A percentile compares a stretch with the other conserved stretches of the same genome.
Evolutionary conservation across 768 basidiomycete genomes (phyloP).

Genomic region (Asterophora lycoperdoides): DNA sequence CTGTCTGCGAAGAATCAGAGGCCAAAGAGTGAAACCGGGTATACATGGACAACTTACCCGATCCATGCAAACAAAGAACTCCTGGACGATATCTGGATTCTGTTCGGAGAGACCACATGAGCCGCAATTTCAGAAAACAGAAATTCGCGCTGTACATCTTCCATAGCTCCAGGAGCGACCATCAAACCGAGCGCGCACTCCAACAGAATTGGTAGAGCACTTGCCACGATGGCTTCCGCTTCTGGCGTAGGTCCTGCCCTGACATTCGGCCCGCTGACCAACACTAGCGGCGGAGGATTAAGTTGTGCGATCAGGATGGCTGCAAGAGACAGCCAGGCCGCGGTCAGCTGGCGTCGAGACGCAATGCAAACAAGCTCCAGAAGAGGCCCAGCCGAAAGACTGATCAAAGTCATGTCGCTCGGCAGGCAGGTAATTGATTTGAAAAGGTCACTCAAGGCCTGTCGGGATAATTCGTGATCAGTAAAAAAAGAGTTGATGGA

Average conservation of each 20-base stretch:
- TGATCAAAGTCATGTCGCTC: conserved; percentile 70
- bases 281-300: conserved; percentile 60
- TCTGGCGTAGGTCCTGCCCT: conserved; percentile 52
- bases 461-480: not conserved
- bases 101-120: conserved; percentile 23
- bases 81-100: conserved; percentile 92
- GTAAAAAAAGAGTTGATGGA: not conserved
- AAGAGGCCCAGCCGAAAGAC: conserved; percentile 76
- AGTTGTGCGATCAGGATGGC: conserved; percentile 79
- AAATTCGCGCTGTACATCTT: conserved; percentile 45
- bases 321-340: conserved; percentile 81
- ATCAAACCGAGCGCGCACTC: conserved; percentile 53
- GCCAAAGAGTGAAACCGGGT: not conserved
- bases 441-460: conserved; percentile 81
- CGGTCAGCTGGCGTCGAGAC: conserved; percentile 65
- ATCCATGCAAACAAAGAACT: conserved; percentile 82
- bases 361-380: conserved; percentile 76
- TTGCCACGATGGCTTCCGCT: conserved; percentile 52
- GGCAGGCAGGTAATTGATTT: conserved; percentile 84
- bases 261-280: conserved; percentile 19
- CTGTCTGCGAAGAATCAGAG: conserved; percentile 21
- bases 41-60: conserved; percentile 40
- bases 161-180: conserved; percentile 60
- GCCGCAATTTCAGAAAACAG: too few relatives aligned
- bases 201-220: conserved; percentile 53